Conservation (phyloP, 2,329 filamentous ascomycete genomes). For the Incumbomyces lentus region DNA sequence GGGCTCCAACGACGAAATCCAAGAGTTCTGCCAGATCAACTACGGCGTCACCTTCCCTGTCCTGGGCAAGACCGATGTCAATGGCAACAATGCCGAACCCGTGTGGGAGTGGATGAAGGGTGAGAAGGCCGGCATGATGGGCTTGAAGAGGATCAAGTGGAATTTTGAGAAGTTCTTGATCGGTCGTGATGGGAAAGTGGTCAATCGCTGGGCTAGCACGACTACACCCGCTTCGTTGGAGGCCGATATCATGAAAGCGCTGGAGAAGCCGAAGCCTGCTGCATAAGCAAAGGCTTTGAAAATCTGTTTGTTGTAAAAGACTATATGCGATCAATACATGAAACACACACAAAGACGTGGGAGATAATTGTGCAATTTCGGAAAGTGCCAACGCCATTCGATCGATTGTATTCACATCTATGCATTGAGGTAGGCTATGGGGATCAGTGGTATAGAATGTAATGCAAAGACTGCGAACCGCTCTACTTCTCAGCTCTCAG, state of each 20-base stretch:
- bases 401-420: no score
- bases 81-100: conserved; percentile 70
- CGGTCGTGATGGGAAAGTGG: conserved; percentile 73
- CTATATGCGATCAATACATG: no score
- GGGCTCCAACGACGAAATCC: conserved; percentile 68
- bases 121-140: conserved; percentile 69
- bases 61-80: conserved; percentile 86
- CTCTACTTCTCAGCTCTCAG: no score
- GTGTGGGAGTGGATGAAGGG: conserved; percentile 66
- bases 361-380: no score
- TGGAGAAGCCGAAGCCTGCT: conserved; percentile 45
- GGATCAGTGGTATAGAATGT: no score
- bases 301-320: no score
- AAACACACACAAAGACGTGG: no score
- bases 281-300: no score
- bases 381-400: no score
- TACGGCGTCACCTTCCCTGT: conserved; percentile 90
- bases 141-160: conserved; percentile 87
- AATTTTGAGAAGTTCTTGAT: conserved; percentile 99
- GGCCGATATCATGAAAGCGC: conserved; percentile 62
- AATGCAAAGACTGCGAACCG: no score
- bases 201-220: conserved; percentile 74
- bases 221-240: conserved; percentile 78
- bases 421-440: no score
- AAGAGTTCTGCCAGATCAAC: conserved; percentile 81